Base-by-base conservation (phyloP, 2,329 filamentous ascomycete species). In the Orbilia brochopaga region DNA sequence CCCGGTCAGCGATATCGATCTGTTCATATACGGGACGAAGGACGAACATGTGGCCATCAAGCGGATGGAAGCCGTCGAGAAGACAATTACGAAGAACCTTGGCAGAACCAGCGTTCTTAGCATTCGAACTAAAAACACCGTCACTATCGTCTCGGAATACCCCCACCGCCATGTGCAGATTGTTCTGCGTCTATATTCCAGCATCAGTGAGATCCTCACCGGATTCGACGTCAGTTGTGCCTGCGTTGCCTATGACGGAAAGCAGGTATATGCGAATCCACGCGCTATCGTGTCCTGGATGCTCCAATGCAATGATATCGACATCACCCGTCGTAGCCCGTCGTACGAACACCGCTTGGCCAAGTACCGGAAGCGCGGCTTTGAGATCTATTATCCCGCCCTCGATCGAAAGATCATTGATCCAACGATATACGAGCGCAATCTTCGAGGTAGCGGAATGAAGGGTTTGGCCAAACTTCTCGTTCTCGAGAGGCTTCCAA, bases 211-310 rank as follows among this genome's bases (percentile, higher is more conserved):
- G 78, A 92, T 95, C 37, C 83, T 96, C 21, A 91, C 91, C 2
- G 91, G 91, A 0, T 95, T 96, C 75, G 91, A 95, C 75, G 91
- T 96, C 53, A 90, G 95, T 77, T 92, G 89, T 78, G 75, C 90
- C 0, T 90, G 90, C 73, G 89, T 87, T 19, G 90, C 90, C 1
- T 96, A 90, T 75, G 86, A 94, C 78, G 91, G 91, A 37, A 84
- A 85, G 24, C 89, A 93, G 76, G 90, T 95, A n/a, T 94, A 88
- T 77, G 87, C 87, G 23, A 87, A 88, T 1, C 91, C 91, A 1
- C 85, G 91, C 64, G 91, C 90, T 1, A 79, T 95, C 15, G 87
- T 86, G 44, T 88, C 90, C 6, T 93, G 88, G 78, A 87, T 93
- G 77, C 93, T 90, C 0, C 91, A 95, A 79, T 83, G 86, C 77